Evolutionary conservation across 495 filamentous ascomycete genomes (phyloP), one percentile per base, ranked within the genome.

Genomic region (Podospora conica): DNA sequence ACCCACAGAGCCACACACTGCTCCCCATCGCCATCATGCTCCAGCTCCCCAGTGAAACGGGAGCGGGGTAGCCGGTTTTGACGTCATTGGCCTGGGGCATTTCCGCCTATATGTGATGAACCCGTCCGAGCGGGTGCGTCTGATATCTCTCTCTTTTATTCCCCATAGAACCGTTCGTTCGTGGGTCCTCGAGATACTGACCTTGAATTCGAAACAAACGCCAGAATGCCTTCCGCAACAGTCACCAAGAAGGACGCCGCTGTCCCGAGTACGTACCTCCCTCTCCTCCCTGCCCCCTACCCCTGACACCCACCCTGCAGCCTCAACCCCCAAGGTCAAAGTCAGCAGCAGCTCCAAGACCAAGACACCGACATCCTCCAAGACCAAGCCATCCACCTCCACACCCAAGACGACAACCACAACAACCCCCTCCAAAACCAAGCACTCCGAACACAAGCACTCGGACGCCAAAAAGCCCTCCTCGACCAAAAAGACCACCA

Each of bases 291-390:
- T 5, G 21, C 12, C n/a, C 29, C 11, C 20, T 1, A 6, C 20
- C 15, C 11, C 48, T 55, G 21, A 55, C 48, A 55, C 21, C 7
- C 7, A 7, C 48, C 22, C 20, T 18, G 3, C 48, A 61, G 60
- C 40, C 60, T 61, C 48, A 48, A 28, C 61, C 9, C 23, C 48
- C 18, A 64, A 64, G 55, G 6, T 55, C 28, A 67, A 66, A 23
- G 27, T 53, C 1, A 61, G 54, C 20, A 63, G 61, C 48, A 63
- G 48, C 61, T 21, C 61, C 61, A 64, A 28, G 29, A 55, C 58
- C 53, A 66, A 66, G 55, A 59, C 66, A 2, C 29, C 55, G 3
- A 27, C 56, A 11, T 64, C 61, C 3, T 64, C 66, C 27, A 64
- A 55, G 61, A 60, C 56, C 53, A 63, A 53, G 27, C 62, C 27